These are phyloP conservation scores for Phytophthora kernoviae DNA, from an alignment of 352 stramenopile genomes.

Conservation along the genomic window DNA sequence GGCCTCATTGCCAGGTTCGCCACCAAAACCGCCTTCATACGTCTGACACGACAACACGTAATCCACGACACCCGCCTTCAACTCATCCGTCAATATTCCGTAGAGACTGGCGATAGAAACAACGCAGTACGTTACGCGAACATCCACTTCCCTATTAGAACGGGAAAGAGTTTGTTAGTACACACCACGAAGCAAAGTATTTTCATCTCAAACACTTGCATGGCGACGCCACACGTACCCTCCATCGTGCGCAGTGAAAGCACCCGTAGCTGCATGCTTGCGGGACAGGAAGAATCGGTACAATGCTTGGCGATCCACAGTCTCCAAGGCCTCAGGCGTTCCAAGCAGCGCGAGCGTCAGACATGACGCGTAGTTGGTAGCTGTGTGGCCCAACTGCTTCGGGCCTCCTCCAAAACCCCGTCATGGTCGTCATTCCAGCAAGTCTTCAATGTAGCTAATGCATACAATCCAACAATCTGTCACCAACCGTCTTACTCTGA, in stretches of 20 bases:
- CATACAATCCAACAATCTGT: conserved; percentile 1
- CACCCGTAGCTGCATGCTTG: conserved; percentile 84
- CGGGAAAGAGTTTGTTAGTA: background rate
- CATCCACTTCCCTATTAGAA: conserved; percentile 90
- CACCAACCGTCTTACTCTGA: background rate
- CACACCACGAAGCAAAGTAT: background rate
- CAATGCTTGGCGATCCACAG: conserved; percentile 79
- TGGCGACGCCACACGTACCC: conserved; percentile 57
- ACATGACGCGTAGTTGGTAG: conserved; percentile 95
- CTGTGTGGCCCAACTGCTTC: conserved; percentile 83
- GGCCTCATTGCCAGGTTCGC: conserved; percentile 93
- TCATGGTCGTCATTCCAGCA: conserved; percentile 59
- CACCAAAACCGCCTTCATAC: conserved; percentile 97
- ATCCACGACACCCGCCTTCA: conserved; percentile 77
- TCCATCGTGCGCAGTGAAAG: conserved; percentile 97
- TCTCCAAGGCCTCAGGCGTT: conserved; percentile 75
- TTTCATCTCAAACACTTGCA: too few relatives aligned
- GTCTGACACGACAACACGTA: conserved; percentile 94
- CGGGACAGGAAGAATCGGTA: conserved; percentile 91
- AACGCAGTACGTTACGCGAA: conserved; percentile 97
- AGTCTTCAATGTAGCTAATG: conserved; percentile 54
- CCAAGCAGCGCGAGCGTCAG: conserved; percentile 93
- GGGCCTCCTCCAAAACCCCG: conserved; percentile 96
- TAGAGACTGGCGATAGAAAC: conserved; percentile 94
- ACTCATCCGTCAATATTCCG: conserved; percentile 91